Percentiles rank a stretch among this genome's conserved stretches.
These are phyloP conservation scores for Leccinum fibrillosum DNA, from an alignment of 768 basidiomycete species.

Conservation along the genomic window DNA sequence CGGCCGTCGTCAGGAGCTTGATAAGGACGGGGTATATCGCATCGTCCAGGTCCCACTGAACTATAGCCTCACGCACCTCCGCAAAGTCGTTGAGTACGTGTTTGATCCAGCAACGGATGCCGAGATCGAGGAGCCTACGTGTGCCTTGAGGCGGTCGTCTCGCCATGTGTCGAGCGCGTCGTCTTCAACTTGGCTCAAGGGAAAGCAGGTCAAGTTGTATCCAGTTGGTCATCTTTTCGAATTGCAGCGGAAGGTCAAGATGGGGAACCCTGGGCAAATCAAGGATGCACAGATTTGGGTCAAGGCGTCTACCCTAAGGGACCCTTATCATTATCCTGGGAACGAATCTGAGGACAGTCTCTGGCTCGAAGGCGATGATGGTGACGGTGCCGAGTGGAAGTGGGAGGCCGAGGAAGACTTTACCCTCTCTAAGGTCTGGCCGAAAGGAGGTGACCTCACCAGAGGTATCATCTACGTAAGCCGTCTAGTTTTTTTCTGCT, in stretches of 20 bases:
- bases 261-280: slow-evolving; percentile 53
- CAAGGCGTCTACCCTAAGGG: slow-evolving; percentile 50
- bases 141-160: slow-evolving; percentile 15
- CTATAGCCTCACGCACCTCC: slow-evolving; percentile 67
- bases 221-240: slow-evolving; percentile 55
- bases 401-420: slow-evolving; percentile 74
- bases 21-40: slow-evolving; percentile 54
- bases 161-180: slow-evolving; percentile 24
- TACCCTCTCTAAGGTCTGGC: slow-evolving; percentile 58
- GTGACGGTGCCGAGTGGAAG: slow-evolving; percentile 49
- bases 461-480: slow-evolving; percentile 64
- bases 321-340: slow-evolving; percentile 44
- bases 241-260: slow-evolving; percentile 45
- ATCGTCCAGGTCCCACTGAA: slow-evolving; percentile 67
- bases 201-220: slow-evolving; percentile 15
- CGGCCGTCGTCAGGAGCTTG: slow-evolving; percentile 12
- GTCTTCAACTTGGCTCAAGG: slow-evolving; percentile 14
- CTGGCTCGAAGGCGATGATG: slow-evolving; percentile 25
- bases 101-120: slow-evolving; percentile 37
- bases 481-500: slow-evolving; percentile 4
- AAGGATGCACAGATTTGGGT: slow-evolving; percentile 45
- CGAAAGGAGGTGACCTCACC: slow-evolving; percentile 36
- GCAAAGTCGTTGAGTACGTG: slow-evolving; percentile 57
- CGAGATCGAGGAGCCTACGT: slow-evolving; percentile 20
- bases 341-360: slow-evolving; percentile 37